phyloP scores from a whole-genome alignment of 2,329 filamentous ascomycete genomes.

The Alternaria solani region DNA sequence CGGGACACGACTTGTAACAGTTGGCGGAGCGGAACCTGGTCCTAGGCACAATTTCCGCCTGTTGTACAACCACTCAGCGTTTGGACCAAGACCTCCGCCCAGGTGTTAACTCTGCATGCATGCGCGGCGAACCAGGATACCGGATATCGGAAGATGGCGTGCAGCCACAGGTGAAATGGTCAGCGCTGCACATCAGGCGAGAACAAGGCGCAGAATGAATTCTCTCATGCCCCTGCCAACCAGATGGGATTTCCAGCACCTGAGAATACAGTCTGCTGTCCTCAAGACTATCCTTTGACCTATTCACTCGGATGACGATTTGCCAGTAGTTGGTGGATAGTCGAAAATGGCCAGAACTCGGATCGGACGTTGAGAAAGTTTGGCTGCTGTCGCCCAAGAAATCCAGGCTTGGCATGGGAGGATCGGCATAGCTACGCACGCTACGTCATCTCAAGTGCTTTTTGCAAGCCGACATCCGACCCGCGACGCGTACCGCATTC shows the following conservation, averaged over 20 bases:
- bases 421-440: not conserved
- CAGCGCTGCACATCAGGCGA: not conserved
- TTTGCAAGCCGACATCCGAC: not conserved
- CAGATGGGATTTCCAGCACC: not conserved
- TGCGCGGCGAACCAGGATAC: not conserved
- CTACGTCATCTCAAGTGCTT: constrained; percentile 4
- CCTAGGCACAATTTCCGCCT: constrained; percentile 8
- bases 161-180: not conserved
- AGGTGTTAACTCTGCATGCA: constrained; percentile 1
- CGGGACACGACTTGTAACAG: constrained; percentile 11
- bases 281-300: not conserved
- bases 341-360: not conserved
- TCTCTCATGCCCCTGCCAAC: not conserved
- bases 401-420: constrained; percentile 9
- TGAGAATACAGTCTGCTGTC: not conserved
- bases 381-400: not conserved
- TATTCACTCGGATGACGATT: not conserved
- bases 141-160: not conserved
- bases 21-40: constrained; percentile 26
- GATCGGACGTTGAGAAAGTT: not conserved
- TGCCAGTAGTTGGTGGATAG: not conserved
- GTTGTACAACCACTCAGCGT: constrained; percentile 11
- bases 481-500: not conserved
- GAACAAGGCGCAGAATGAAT: not conserved
- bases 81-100: constrained; percentile 19